Conservation (phyloP, 768 basidiomycete genomes). For the Phaeolepiota aurea region DNA sequence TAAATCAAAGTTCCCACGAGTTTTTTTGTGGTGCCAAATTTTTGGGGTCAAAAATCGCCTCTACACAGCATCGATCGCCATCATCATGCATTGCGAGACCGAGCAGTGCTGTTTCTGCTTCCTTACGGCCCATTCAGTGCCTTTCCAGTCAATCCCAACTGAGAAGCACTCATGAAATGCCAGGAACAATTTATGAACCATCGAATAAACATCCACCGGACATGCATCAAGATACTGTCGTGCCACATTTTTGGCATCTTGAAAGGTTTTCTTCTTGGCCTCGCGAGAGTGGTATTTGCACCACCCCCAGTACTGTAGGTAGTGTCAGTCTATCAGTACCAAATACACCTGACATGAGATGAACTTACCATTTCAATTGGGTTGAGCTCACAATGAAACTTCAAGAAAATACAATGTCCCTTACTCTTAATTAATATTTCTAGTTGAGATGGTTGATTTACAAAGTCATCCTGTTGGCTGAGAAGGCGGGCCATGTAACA, state of each 20-base stretch:
- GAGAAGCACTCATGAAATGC: slow-evolving; percentile 25
- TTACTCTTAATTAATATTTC: slow-evolving; percentile 18
- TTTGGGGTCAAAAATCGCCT: slow-evolving; percentile 3
- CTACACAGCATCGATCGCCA: slow-evolving; percentile 4
- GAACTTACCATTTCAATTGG: slow-evolving; percentile 30
- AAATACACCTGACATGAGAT: slow-evolving; percentile 1
- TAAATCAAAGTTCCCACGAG: background rate
- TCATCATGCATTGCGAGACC: slow-evolving; percentile 8
- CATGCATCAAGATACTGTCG: slow-evolving; percentile 20
- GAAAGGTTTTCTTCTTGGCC: slow-evolving; percentile 18
- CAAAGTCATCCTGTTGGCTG: slow-evolving; percentile 27
- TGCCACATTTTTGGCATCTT: slow-evolving; percentile 16
- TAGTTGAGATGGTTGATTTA: slow-evolving; percentile 21
- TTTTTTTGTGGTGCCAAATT: background rate
- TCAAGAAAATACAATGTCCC: slow-evolving; percentile 17
- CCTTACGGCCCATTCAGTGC: slow-evolving; percentile 26
- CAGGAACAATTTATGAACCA: slow-evolving; percentile 25
- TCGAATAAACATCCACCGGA: slow-evolving; percentile 22
- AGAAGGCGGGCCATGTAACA: slow-evolving; percentile 26
- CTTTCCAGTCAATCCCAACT: slow-evolving; percentile 21
- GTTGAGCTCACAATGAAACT: slow-evolving; percentile 5
- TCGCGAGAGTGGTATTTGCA: slow-evolving; percentile 25
- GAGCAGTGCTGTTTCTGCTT: slow-evolving; percentile 23
- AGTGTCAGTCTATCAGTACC: background rate
- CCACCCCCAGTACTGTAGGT: slow-evolving; percentile 25